Evolutionary conservation across 768 basidiomycete genomes (phyloP), one percentile per base, ranked within the genome.

Genomic region (Amanita subjunquillea): DNA sequence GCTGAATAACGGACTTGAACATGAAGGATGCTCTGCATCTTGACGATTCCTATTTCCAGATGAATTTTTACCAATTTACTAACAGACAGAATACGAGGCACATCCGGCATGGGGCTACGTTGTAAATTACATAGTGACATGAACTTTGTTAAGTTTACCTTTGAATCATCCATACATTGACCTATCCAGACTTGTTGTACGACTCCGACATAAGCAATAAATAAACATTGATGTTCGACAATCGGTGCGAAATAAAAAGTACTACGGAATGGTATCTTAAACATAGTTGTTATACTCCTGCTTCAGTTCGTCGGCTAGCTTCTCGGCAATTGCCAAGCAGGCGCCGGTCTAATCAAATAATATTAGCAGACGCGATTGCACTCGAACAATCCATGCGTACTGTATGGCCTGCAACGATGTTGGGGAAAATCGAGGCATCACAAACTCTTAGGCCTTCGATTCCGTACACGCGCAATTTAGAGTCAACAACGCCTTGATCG

Each of bases 401-500:
- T 45, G 71, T 70, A 58, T 73, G 72, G 6, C 72, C 71, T 48
- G 70, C 71, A 43, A 72, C 63, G 47, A 73, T 68, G 54, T 59
- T 62, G 9, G 73, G 69, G 51, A 71, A 72, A 17, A 73, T 57
- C 0, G 72, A 72, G 1, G 71, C 66, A 57, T 73, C 73, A 47
- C 69, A 71, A 6, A 77, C 69, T 30, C 74, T 62, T 57, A 75
- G 56, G 2, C 69, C 71, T 22, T 66, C 59, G 32, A 77, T 61
- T 1, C 72, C 75, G 57, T 75, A 72, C 9, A 77, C 74, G 1
- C 70, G 64, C 37, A 75, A 59, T 39, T 67, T 63, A 4, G 68
- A 64, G 56, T 75, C 71, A 5, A 77, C 73, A n/a, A 75, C 74
- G 5, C 75, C 74, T 4, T 66, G 62, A 25, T 69, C 63, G 17